Conservation (phyloP, 208 protist genomes). For the Naegleria lovaniensis region DNA sequence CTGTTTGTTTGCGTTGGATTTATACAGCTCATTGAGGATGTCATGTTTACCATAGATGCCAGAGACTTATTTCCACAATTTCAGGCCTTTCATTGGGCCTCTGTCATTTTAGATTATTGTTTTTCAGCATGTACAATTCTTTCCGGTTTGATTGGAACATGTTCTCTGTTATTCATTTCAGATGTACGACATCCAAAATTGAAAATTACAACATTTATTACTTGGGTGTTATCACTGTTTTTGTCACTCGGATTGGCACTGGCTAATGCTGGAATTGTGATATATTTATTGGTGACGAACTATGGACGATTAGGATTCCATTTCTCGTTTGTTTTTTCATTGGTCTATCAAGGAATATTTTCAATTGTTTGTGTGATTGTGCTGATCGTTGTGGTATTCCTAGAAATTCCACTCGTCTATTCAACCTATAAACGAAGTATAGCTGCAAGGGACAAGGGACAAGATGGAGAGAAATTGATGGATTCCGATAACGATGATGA, state of each 20-base stretch:
- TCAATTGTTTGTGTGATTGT: neutral
- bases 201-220: neutral
- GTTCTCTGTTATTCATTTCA: neutral
- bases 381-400: neutral
- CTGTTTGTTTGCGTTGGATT: neutral
- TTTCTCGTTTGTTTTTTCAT: neutral
- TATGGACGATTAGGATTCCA: neutral
- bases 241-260: neutral
- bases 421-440: neutral
- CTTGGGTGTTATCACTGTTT: neutral
- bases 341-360: neutral
- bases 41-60: neutral
- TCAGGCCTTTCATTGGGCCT: neutral
- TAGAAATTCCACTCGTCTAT: neutral
- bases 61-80: neutral
- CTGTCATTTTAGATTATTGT: conserved; percentile 6
- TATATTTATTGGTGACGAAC: neutral
- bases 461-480: neutral
- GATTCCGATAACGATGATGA: neutral
- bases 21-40: neutral
- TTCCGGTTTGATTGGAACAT: neutral
- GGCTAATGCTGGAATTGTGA: neutral
- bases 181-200: neutral
- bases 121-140: neutral
- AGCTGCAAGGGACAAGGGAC: neutral